phyloP scores from a whole-genome alignment of 176 grass and related monocot genomes.

The Triticum turgidum region DNA sequence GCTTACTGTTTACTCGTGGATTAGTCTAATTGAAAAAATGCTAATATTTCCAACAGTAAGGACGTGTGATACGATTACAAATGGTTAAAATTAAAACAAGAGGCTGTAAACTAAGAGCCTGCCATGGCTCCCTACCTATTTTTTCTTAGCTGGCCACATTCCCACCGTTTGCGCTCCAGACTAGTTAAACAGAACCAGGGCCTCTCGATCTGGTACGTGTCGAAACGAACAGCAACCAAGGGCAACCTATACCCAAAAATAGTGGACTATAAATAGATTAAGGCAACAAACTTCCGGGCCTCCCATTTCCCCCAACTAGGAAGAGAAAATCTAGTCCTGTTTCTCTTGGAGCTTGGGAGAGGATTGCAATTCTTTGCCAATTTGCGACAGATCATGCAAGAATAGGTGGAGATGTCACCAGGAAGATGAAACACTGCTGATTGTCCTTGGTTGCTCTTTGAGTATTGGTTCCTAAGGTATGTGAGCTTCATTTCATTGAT shows the following conservation, averaged over 20 bases:
- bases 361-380: slow-evolving; percentile 22
- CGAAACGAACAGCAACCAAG: slow-evolving; percentile 24
- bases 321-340: slow-evolving; percentile 34
- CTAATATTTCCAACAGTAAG: neutral
- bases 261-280: slow-evolving; percentile 52
- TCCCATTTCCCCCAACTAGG: slow-evolving; percentile 49
- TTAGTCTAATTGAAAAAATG: no score
- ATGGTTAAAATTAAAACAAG: slow-evolving; percentile 20
- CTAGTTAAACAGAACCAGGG: slow-evolving; percentile 26
- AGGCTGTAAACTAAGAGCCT: neutral
- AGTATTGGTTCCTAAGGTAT: slow-evolving; percentile 43
- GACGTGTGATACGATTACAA: neutral
- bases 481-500: neutral
- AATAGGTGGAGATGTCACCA: slow-evolving; percentile 26
- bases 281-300: slow-evolving; percentile 19
- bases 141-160: neutral
- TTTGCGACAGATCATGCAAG: slow-evolving; percentile 20
- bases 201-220: slow-evolving; percentile 30
- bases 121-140: neutral
- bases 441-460: neutral
- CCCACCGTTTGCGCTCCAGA: slow-evolving; percentile 31
- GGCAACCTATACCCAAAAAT: slow-evolving; percentile 36
- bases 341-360: slow-evolving; percentile 25
- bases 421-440: slow-evolving; percentile 32
- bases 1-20: no score